Evolutionary conservation across 768 basidiomycete species (phyloP), one percentile per base, ranked within the genome.

Genomic region (Psilocybe subaeruginosa): DNA sequence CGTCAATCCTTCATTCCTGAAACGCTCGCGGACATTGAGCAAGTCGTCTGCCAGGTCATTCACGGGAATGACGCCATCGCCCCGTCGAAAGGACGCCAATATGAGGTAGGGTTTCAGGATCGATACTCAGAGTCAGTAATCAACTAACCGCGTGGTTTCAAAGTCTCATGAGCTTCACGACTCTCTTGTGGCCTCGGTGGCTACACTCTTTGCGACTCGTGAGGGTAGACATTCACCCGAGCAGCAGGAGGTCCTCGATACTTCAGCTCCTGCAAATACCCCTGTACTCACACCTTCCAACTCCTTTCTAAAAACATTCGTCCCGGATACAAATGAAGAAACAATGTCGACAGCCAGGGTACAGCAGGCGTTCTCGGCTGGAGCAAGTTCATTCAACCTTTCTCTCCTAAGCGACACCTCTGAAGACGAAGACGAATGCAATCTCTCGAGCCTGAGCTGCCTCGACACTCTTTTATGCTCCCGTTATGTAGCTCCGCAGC

Each of bases 371-470:
- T 41, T 61, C 30, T 61, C 61, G 17, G 16, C 57, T 9, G 41
- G 43, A 11, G 11, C 47, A 16, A 63, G 45, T 46, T 63, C 53
- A 1, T 62, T 62, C 64, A 58, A 68, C 45, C 37, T 63, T 4
- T 69, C 68, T 3, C 58, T 68, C 16, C 51, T 63, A 53, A 68
- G 68, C 49, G 65, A 67, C 47, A 60, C 33, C 37, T 65, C 59
- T 1, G 63, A 63, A 1, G 61, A 61, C 29, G 61, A 62, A 2
- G 63, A 57, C 7, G 31, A 17, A 39, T 47, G 23, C 53, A 19
- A 14, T 58, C 2, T 57, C 59, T 7, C 29, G 35, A 9, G 43
- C 61, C 23, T 58, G 63, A 43, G 41, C 41, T 43, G n/a, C 41
- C 41, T 43, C 8, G 64, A 66, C 17, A 17, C 48, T 3, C 14